Evolutionary conservation across 345 rosid species (phyloP).

Genomic region (Eucalyptus camaldulensis): DNA sequence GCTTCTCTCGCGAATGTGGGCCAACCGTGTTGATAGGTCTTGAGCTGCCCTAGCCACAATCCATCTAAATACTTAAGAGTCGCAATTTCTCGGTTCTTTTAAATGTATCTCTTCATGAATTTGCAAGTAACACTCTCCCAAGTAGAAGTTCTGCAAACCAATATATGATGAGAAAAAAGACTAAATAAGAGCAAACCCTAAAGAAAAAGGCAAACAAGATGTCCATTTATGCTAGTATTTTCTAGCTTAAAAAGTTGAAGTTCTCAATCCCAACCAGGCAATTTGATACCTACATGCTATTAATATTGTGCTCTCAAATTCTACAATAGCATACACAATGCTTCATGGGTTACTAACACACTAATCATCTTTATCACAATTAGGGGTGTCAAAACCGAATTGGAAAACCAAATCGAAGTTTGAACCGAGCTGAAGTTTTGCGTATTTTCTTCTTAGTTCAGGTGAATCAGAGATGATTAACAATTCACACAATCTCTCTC

Average conservation of each 20-base stretch:
- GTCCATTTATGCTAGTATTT: background rate
- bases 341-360: background rate
- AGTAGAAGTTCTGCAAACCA: background rate
- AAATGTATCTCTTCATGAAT: background rate
- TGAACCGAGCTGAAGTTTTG: rapidly evolving
- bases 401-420: rapidly evolving
- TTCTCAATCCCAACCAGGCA: background rate
- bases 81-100: rapidly evolving
- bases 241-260: background rate
- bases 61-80: background rate
- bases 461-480: rapidly evolving
- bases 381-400: no score
- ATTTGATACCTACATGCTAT: background rate
- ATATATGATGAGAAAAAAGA: background rate
- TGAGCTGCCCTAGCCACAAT: background rate
- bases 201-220: background rate
- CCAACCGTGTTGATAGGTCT: background rate
- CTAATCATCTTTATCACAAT: background rate
- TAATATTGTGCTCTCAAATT: background rate
- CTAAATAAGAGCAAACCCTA: background rate
- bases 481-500: no score
- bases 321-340: background rate
- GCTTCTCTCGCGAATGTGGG: background rate
- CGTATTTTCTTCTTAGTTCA: rapidly evolving
- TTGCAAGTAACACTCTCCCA: background rate